phyloP scores from a whole-genome alignment of 345 rosid genomes.

The Murraya koenigii region DNA sequence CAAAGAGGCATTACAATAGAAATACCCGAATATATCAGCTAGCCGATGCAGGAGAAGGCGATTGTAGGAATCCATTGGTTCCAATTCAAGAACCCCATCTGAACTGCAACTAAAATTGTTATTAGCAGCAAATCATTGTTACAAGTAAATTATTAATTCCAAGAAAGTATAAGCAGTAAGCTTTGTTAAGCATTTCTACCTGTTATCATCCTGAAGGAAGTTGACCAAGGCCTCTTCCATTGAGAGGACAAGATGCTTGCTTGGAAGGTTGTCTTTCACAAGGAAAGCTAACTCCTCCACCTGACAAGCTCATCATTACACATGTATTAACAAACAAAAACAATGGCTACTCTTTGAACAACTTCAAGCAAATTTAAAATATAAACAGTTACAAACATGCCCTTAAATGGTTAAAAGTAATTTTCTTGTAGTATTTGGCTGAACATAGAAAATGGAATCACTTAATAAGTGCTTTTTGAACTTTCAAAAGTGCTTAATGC shows the following conservation, averaged over 20 bases:
- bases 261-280: constrained; percentile 59
- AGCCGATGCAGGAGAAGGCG: constrained; percentile 68
- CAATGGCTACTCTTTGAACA: not conserved
- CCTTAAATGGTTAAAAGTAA: not conserved
- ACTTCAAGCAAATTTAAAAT: not conserved
- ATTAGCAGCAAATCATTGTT: not conserved
- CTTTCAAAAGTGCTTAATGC: not conserved
- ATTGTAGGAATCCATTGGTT: constrained; percentile 65
- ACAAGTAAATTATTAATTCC: not conserved
- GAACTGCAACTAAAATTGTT: constrained; percentile 35
- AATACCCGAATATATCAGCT: constrained; percentile 72
- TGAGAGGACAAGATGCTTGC: constrained; percentile 62
- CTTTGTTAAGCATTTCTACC: constrained; percentile 20
- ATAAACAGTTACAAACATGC: not conserved
- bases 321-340: not conserved
- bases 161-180: not conserved
- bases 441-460: not conserved
- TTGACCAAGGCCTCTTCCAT: constrained; percentile 57
- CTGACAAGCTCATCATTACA: constrained; percentile 22
- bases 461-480: not conserved
- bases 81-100: constrained; percentile 55
- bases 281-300: constrained; percentile 69
- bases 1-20: not conserved
- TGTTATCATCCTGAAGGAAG: constrained; percentile 43
- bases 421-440: not conserved